Base-by-base conservation (phyloP, 441 rosid species). In the Erysimum cheiri region DNA sequence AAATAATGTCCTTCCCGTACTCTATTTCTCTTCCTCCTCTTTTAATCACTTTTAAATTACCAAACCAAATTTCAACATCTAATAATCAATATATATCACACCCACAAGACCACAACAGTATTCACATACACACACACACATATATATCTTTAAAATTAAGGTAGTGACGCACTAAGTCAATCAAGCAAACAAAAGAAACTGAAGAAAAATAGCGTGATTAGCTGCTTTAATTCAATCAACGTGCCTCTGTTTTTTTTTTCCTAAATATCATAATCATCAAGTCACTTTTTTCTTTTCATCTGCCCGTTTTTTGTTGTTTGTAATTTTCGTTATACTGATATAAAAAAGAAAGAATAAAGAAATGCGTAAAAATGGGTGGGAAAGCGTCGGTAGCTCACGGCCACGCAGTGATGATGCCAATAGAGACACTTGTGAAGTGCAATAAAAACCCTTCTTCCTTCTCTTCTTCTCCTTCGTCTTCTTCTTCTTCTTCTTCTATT, bases 361-460 rank as follows among this genome's bases (percentile, higher is more conserved):
- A 69, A 69, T 22, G 70, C 31, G 40, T 39, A 40, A 70, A 76
- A 70, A 63, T 40, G 28, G 72, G 71, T 70, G 79, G 72, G 75
- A 70, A 69, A 67, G 73, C 72, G 78, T 66, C 77, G 75, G 79
- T 70, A 73, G 80, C 70, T 73, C 75, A 77, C 66, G 65, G 83
- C 80, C 84, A 80, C 80, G 80, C 66, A 63, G 73, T 67, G 78
- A 40, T 78, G 80, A 75, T 60, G 78, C 73, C 48, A 10, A 47
- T 67, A 61, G 85, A 80, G 85, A 80, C 87, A 80, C 86, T 46
- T 81, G 86, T 80, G 82, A 66, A 76, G 57, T 71, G 78, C 65
- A 69, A 70, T 75, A 70, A 75, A 75, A 75, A 5, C 78, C 60
- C 69, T 58, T 65, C 66, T 47, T 71, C 66, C 66, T 60, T 53